Base-by-base conservation (phyloP, 2,329 filamentous ascomycete genomes). In the Penicillium corylophilum region DNA sequence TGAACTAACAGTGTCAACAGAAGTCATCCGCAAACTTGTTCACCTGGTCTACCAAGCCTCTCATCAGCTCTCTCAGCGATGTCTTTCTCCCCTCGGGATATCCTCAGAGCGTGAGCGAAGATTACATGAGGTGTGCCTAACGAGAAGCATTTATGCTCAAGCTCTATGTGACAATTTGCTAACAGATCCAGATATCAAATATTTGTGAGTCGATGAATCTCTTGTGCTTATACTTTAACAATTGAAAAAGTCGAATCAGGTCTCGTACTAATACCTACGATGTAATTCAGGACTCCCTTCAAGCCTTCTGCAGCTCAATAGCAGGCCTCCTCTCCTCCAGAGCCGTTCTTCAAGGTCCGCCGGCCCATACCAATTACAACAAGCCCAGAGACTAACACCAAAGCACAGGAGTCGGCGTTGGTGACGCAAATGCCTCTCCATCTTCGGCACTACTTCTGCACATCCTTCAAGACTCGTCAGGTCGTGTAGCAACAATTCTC, bases 11-110 rank as follows among this genome's bases (percentile, higher is more conserved):
- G 31, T 38, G n/a, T 41, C 20, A 22, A 60, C 50, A 58, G 59
- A 45, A 54, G 26, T 48, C 61, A 26, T 56, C 60, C 12, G 15
- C 52, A 16, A 48, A 55, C 12, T 51, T 53, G 1, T 54, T 53
- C 28, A 47, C 57, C 55, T 67, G 64, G 63, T 67, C 63, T 28
- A 29, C 55, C 6, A 56, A 55, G 28, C 57, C 64, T 15, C 54
- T 71, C 23, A 18, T 64, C 66, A 59, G 72, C 72, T 60, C 69
- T 58, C 56, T 83, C 2, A 68, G 91, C 38, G 85, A 90, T 60
- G 82, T 92, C 24, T 95, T 96, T 67, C 79, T 96, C 1, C 92
- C 92, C 0, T 85, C 88, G 1, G 91, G 91, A n/a, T 96, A 87
- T 70, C 92, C 91, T 1, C 83, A 91, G 60, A 94, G 87, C 44